Percentiles rank a stretch among this genome's conserved stretches.
Evolutionary conservation across 2,329 filamentous ascomycete species (phyloP).

Genomic region (Aspergillus glaucus): DNA sequence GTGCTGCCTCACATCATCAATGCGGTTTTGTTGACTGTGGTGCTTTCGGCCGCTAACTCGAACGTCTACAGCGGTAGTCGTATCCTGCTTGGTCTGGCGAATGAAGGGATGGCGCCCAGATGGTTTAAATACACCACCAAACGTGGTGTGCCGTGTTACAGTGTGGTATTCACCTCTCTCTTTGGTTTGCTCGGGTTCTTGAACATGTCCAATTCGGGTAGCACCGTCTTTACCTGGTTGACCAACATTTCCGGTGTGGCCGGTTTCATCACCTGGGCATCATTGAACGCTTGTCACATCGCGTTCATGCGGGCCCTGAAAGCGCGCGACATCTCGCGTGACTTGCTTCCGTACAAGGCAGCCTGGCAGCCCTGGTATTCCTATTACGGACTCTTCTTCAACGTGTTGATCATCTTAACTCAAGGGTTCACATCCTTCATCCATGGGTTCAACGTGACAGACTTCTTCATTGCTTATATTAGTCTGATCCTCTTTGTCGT

Average conservation of each 20-base stretch:
- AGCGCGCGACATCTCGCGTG: constrained; percentile 52
- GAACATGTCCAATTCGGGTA: constrained; percentile 57
- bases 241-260: constrained; percentile 29
- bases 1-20: constrained; percentile 38
- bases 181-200: constrained; percentile 65
- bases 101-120: constrained; percentile 39
- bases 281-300: constrained; percentile 51
- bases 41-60: constrained; percentile 39
- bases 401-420: constrained; percentile 58
- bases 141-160: constrained; percentile 40
- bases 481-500: constrained; percentile 59
- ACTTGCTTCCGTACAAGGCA: constrained; percentile 55
- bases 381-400: constrained; percentile 62
- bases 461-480: constrained; percentile 61
- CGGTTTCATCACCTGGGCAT: constrained; percentile 33
- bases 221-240: constrained; percentile 49
- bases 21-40: constrained; percentile 37
- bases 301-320: constrained; percentile 58
- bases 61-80: constrained; percentile 50
- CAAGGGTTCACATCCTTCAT: constrained; percentile 66
- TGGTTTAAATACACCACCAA: constrained; percentile 38
- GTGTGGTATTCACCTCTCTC: constrained; percentile 39
- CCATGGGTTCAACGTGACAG: constrained; percentile 48
- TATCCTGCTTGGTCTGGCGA: constrained; percentile 61
- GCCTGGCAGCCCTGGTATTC: constrained; percentile 59